Evolutionary conservation across 805 yeast species (phyloP).

Genomic region (Myxozyma vanderwaltii): DNA sequence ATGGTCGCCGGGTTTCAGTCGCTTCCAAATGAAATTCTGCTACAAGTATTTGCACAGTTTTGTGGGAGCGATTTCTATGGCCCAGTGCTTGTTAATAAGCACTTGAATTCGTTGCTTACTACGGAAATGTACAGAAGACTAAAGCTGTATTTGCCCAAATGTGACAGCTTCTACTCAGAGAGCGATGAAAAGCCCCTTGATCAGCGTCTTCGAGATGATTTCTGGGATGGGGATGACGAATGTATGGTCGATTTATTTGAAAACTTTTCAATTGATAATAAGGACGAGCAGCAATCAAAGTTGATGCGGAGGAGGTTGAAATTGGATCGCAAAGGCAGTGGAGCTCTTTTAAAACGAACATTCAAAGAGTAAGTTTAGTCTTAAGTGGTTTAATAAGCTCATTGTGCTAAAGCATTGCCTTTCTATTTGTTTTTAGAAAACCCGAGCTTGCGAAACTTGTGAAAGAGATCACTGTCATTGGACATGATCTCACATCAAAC

Average conservation of each 20-base stretch:
- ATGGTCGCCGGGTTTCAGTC: conserved; percentile 16
- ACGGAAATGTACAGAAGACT: conserved; percentile 29
- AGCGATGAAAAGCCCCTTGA: conserved; percentile 2
- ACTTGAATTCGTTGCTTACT: conserved; percentile 23
- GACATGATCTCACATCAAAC: conserved; percentile 20
- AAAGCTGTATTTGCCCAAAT: conserved; percentile 22
- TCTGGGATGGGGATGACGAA: conserved; percentile 16
- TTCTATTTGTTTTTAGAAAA: not conserved
- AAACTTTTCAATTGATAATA: conserved; percentile 13
- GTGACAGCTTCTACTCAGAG: not conserved
- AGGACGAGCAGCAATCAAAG: not conserved
- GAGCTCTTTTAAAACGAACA: conserved; percentile 29
- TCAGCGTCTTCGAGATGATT: not conserved
- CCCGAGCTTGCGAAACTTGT: conserved; percentile 20
- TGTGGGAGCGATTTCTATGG: conserved; percentile 33
- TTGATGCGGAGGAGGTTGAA: not conserved
- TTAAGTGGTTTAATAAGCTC: too few relatives aligned
- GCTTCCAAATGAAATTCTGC: conserved; percentile 31
- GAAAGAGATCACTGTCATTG: conserved; percentile 18
- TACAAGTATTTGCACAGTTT: conserved; percentile 19
- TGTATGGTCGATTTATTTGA: conserved; percentile 19
- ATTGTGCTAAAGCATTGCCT: too few relatives aligned
- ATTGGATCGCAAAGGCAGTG: conserved; percentile 22
- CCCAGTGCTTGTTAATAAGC: conserved; percentile 28
- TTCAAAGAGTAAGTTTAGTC: conserved; percentile 23